Base-by-base conservation (phyloP, 2,329 filamentous ascomycete genomes). In the Lecanoromycetidae sp. region DNA sequence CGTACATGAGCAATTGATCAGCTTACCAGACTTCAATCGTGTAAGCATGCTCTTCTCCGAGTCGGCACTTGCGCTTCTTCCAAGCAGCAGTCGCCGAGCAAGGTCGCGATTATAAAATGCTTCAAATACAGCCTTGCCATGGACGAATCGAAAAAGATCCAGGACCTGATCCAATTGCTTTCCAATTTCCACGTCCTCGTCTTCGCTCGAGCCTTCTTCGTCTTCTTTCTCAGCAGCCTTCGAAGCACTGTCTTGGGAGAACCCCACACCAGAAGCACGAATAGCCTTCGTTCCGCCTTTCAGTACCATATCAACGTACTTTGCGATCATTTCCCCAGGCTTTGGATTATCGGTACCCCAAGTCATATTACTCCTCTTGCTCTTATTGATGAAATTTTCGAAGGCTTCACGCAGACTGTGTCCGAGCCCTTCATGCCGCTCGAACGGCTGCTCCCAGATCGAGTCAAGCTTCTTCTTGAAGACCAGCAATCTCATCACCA, bases 31-130 rank as follows among this genome's bases (percentile, higher is more conserved):
- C 66, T 91, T 90, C 23, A 98, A 72, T 55, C 93, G 86, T 22
- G 84, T 75, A 39, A 98, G 75, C 91, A 98, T 98, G 65, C 84
- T 94, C 53, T 88, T 79, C 67, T 98, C 93, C 0, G 91, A 90
- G 64, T 98, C 91, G 47, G 90, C 84, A 60, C 87, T 95, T 19
- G 90, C 88, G 61, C 87, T 95, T 54, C 88, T 79, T 32, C 82
- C 83, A 86, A 96, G 88, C 46, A 99, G 73, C 34, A 99, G 68
- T 38, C 91, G 77, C 13, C 88, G 77, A 1, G 93, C 90, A 42
- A 99, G 74, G 60, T 96, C 91, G 59, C 91, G 94, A 71, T 98
- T 98, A 75, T 99, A 99, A 62, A 98, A 98, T 1, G 91, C 90
- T 62, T 98, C 91, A 54, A 99, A 98, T 0, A 95, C 85, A 46